Conservation (phyloP, 495 filamentous ascomycete species). For the Cairneyella variabilis region DNA sequence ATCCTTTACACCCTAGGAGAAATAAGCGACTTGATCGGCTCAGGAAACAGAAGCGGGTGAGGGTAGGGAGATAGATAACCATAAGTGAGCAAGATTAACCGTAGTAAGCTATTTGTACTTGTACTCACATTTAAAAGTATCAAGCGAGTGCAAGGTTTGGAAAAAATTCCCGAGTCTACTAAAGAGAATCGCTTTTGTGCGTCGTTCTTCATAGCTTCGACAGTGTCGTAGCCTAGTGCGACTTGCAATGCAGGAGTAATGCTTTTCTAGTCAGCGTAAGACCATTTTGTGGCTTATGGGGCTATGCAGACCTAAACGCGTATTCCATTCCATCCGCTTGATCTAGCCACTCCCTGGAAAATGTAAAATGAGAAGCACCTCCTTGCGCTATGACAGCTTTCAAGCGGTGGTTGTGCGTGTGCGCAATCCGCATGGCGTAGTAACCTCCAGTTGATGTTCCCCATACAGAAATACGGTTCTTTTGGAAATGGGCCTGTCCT, state of each 20-base stretch:
- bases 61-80: too few relatives aligned
- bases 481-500: constrained; percentile 18
- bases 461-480: constrained; percentile 52
- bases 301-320: too few relatives aligned
- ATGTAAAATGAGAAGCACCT: constrained; percentile 67
- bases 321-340: neutral
- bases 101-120: too few relatives aligned
- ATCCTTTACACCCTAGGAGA: constrained; percentile 66
- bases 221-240: neutral
- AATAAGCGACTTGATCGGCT: constrained; percentile 56
- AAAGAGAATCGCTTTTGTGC: neutral
- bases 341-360: constrained; percentile 51
- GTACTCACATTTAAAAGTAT: neutral
- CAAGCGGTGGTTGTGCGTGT: constrained; percentile 58
- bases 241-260: neutral
- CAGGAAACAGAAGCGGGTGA: too few relatives aligned
- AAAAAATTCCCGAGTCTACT: neutral
- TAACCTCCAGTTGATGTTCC: constrained; percentile 70
- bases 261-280: too few relatives aligned
- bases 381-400: constrained; percentile 64
- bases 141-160: neutral
- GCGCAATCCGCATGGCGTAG: constrained; percentile 68
- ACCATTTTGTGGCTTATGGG: too few relatives aligned
- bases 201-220: neutral
- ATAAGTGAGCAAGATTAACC: too few relatives aligned